Evolutionary conservation across 176 grass and related monocot species (phyloP).

Genomic region (Rhipidocladum racemiflorum): DNA sequence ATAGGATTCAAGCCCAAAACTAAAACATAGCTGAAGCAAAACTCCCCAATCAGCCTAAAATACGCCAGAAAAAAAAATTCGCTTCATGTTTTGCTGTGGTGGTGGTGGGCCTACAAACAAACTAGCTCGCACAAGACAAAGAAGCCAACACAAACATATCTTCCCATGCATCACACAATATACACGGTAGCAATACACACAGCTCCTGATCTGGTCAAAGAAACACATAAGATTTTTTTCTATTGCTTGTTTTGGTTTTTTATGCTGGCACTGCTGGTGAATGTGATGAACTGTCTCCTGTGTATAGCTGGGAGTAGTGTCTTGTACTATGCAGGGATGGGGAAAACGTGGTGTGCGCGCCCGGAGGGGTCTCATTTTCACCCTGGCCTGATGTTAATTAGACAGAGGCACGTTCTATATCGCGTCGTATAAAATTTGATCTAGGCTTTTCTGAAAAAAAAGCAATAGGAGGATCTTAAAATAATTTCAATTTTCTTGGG

Average conservation of each 20-base stretch:
- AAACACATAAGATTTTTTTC: slow-evolving; percentile 30
- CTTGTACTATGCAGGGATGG: slow-evolving; percentile 5
- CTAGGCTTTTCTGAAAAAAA: too few relatives aligned
- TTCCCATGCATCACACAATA: slow-evolving; percentile 38
- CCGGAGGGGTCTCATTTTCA: slow-evolving; percentile 5
- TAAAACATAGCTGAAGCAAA: too few relatives aligned
- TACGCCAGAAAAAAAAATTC: too few relatives aligned
- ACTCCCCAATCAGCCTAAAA: too few relatives aligned
- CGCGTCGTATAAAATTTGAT: too few relatives aligned
- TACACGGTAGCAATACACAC: slow-evolving; percentile 16
- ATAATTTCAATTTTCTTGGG: too few relatives aligned
- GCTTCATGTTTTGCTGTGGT: too few relatives aligned
- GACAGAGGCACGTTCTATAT: too few relatives aligned
- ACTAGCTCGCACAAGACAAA: slow-evolving; percentile 45
- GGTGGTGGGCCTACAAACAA: background rate
- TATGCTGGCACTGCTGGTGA: slow-evolving; percentile 17
- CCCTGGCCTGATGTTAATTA: background rate
- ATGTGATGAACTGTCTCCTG: slow-evolving; percentile 35
- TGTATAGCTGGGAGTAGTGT: background rate
- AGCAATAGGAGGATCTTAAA: too few relatives aligned
- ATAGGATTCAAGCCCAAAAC: too few relatives aligned
- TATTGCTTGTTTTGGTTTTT: slow-evolving; percentile 38
- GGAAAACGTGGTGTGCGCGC: too few relatives aligned
- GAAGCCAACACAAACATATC: slow-evolving; percentile 49
- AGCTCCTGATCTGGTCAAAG: slow-evolving; percentile 57